A percentile compares a stretch with the other conserved stretches of the same genome.
Evolutionary conservation across 2,329 filamentous ascomycete genomes (phyloP).

Genomic region (Xylaria sp.): DNA sequence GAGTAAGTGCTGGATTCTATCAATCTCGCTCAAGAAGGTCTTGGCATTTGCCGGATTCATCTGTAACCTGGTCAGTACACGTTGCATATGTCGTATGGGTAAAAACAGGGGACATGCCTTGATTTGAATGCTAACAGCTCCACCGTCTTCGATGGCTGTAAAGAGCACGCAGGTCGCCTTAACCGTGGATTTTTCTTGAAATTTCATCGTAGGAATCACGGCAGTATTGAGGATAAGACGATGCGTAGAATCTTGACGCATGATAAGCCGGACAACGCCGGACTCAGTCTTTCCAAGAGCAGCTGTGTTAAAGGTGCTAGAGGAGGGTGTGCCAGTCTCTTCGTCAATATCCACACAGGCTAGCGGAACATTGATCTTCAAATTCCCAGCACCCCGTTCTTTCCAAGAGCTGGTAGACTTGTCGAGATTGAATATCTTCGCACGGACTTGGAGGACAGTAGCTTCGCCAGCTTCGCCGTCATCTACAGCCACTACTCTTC

Average conservation of each 20-base stretch:
- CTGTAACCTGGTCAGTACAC: constrained; percentile 38
- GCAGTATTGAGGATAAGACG: constrained; percentile 85
- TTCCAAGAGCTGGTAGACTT: constrained; percentile 76
- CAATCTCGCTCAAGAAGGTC: constrained; percentile 53
- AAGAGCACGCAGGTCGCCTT: constrained; percentile 72
- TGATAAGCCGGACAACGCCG: constrained; percentile 73
- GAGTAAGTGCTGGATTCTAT: constrained; percentile 55
- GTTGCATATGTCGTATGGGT: background rate
- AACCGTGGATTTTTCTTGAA: constrained; percentile 74
- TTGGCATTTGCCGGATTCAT: constrained; percentile 59
- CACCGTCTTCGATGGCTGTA: constrained; percentile 62
- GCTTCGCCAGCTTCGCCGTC: constrained; percentile 86
- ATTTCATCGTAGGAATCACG: constrained; percentile 76
- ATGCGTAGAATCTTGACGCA: constrained; percentile 88
- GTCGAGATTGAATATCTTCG: constrained; percentile 83
- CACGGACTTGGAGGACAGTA: constrained; percentile 74
- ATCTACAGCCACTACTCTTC: constrained; percentile 64
- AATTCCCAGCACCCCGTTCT: constrained; percentile 80
- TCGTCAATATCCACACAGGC: constrained; percentile 59
- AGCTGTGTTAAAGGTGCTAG: constrained; percentile 60
- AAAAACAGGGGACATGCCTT: constrained; percentile 56
- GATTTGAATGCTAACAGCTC: constrained; percentile 62
- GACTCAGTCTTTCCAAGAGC: constrained; percentile 51
- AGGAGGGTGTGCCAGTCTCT: constrained; percentile 47
- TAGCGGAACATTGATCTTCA: constrained; percentile 80